Evolutionary conservation across 2,329 filamentous ascomycete genomes (phyloP).

Genomic region (Nemania sp.): DNA sequence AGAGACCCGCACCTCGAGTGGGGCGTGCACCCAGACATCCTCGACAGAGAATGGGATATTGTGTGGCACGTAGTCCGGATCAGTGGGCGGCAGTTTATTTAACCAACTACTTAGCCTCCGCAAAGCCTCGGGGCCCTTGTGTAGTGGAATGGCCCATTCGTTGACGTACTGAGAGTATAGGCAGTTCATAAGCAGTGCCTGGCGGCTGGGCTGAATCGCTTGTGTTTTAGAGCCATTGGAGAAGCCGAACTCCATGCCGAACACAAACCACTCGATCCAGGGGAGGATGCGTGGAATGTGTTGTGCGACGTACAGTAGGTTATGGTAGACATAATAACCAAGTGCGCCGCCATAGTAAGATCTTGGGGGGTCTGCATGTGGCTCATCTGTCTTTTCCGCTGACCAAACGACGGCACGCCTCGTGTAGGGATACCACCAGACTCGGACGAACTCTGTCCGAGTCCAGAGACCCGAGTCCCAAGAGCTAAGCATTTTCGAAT

Average conservation of each 20-base stretch:
- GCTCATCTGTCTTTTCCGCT: slow-evolving; percentile 75
- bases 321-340: slow-evolving; percentile 91
- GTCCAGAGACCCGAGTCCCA: slow-evolving; percentile 83
- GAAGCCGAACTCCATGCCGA: slow-evolving; percentile 97
- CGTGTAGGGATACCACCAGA: slow-evolving; percentile 98
- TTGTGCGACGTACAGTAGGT: slow-evolving; percentile 80
- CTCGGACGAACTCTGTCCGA: slow-evolving; percentile 82
- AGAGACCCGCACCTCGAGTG: slow-evolving; percentile 85
- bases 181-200: slow-evolving; percentile 92
- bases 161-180: slow-evolving; percentile 98
- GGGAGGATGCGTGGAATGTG: slow-evolving; percentile 80
- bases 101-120: slow-evolving; percentile 85
- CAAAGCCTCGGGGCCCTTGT: slow-evolving; percentile 85
- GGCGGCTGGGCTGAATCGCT: slow-evolving; percentile 79
- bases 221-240: slow-evolving; percentile 66
- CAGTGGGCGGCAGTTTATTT: slow-evolving; percentile 63
- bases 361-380: slow-evolving; percentile 60
- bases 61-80: slow-evolving; percentile 66
- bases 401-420: slow-evolving; percentile 87
- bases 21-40: slow-evolving; percentile 83
- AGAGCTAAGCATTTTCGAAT: slow-evolving; percentile 67
- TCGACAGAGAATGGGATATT: slow-evolving; percentile 80
- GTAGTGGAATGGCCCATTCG: slow-evolving; percentile 91
- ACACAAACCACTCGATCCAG: slow-evolving; percentile 93
- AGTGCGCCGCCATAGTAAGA: slow-evolving; percentile 82